These are phyloP conservation scores for Penicillium psychrosexuale DNA, from an alignment of 2,329 filamentous ascomycete species.

Conservation along the genomic window DNA sequence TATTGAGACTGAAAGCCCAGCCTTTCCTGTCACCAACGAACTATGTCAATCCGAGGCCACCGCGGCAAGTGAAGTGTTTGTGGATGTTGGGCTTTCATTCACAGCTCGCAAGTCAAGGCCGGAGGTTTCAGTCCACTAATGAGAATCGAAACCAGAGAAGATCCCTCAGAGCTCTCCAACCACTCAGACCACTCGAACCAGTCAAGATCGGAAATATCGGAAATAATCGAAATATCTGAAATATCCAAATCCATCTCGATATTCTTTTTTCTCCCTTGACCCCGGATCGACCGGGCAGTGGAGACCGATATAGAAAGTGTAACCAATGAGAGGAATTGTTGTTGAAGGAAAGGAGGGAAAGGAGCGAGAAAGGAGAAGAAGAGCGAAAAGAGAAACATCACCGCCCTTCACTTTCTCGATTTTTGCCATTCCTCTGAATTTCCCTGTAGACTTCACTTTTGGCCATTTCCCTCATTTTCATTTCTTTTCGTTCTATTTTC, in stretches of 20 bases:
- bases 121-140: slow-evolving; percentile 23
- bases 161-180: neutral
- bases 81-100: neutral
- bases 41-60: neutral
- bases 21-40: neutral
- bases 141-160: neutral
- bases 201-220: neutral
- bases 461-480: neutral
- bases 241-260: neutral
- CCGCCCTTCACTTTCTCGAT: neutral
- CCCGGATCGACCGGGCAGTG: slow-evolving; percentile 27
- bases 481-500: slow-evolving; percentile 2
- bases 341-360: neutral
- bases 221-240: neutral
- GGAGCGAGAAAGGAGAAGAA: neutral
- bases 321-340: slow-evolving; percentile 12
- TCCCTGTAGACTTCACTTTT: neutral
- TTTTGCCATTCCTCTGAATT: neutral
- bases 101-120: neutral
- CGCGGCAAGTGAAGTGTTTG: neutral
- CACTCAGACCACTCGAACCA: neutral
- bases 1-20: neutral
- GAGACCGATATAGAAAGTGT: slow-evolving; percentile 15
- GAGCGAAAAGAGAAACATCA: neutral
- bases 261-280: slow-evolving; percentile 9